Base-by-base conservation (phyloP, 371 early-diverging fungal genomes). In the Vavraia culicis region DNA sequence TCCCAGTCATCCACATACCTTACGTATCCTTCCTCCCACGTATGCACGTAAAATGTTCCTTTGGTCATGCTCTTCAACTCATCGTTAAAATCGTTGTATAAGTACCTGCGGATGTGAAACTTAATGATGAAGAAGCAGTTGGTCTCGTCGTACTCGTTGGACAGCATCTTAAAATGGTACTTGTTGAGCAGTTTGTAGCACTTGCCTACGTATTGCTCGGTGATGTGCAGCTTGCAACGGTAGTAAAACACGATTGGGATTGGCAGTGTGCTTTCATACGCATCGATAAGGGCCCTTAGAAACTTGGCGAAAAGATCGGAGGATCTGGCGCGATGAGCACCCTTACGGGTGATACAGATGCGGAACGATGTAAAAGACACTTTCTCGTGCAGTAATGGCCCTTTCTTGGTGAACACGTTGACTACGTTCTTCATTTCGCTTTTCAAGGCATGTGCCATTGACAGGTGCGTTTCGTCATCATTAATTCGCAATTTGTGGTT, bases 41-140 rank as follows among this genome's bases (percentile, higher is more conserved):
- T 14, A 19, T n/a, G 18, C 5, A 63, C 13, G 53, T 66, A 66
- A 19, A 49, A 57, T 27, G 61, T 58, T 40, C 67, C 67, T 34
- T 52, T 57, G 1, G 55, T 60, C 35, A 35, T 21, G 8, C 58
- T 38, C 18, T 52, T 44, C 8, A 63, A 36, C 1, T 63, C 58
- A 36, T 58, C 56, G 7, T 58, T 19, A 41, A 61, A 47, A 14
- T 15, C 14, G 36, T 54, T 18, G 40, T 65, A 59, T 11, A 21
- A 3, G 39, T 52, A 50, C 41, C 56, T 50, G 1, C 63, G 63
- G 39, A 66, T 44, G 1, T 41, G 31, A 23, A 37, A 33, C 10
- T 32, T 33, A 11, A 66, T 32, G 13, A 60, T 27, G 36, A 47
- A 54, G 47, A 66, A 66, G 3, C 41, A 44, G 1, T 40, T 53